Conservation (phyloP, 176 grass and related monocot species). For the Zea mays region Zm-B73-REFERENCE-NAM-5.0 NC_050100.1:13910501-13911000, state of each 20-base stretch:
- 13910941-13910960: too few species aligned
- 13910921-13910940: too few species aligned
- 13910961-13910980: too few species aligned
- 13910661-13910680: slow-evolving; percentile 1
- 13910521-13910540: neutral
- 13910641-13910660: neutral
- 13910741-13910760: neutral
- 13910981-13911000: too few species aligned
- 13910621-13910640: slow-evolving; percentile 42
- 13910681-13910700: slow-evolving; percentile 40
- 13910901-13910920: too few species aligned
- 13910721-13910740: neutral
- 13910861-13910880: neutral
- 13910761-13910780: slow-evolving; percentile 4
- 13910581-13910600: slow-evolving; percentile 91
- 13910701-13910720: slow-evolving; percentile 24
- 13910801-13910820: neutral
- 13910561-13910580: slow-evolving; percentile 68
- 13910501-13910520: neutral
- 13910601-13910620: slow-evolving; percentile 93
- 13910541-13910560: slow-evolving; percentile 61
- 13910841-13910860: neutral
- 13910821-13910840: slow-evolving; percentile 27
- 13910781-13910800: neutral
- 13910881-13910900: too few species aligned